Evolutionary conservation across 768 basidiomycete genomes (phyloP), one percentile per base, ranked within the genome.

Genomic region (Russula abietina): DNA sequence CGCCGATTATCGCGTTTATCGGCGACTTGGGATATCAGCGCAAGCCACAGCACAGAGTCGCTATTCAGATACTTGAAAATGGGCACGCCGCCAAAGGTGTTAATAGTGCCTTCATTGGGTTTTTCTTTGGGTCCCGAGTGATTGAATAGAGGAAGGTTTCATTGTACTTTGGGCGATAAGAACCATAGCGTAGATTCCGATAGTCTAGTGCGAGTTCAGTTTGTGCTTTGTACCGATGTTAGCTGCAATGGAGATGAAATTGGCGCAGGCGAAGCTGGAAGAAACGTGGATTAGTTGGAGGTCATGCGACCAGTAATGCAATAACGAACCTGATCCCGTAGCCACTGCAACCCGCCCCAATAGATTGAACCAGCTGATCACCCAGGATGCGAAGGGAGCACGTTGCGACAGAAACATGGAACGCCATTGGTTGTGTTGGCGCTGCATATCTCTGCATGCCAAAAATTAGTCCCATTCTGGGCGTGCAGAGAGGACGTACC

Each of bases 281-380:
- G 5, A 51, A 38, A 32, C 45, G 28, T 9, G 57, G 30, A 32
- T 22, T 19, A n/a, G 16, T 30, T 12, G 19, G 12, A 30, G 9
- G 4, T n/a, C n/a, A 48, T 14, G 10, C n/a, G 19, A 32, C 12
- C 2, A 1, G 45, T 22, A 36, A 41, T 0, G 3, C 4, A n/a
- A 43, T 5, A 12, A 65, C 72, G 19, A 54, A 85, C 81, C 80
- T 82, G 69, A 88, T 88, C 87, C 87, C 2, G 87, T 87, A 0
- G 88, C 89, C 8, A 90, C 84, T 3, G 88, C 88, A 0, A 89
- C 88, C 72, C 89, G 88, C 0, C 87, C 87, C 12, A 88, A 75
- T 17, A 88, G 74, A 69, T 88, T 88, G 73, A 88, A 87, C 85
- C 86, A 87, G 14, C 84, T 87, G 1, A 85, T 86, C 14, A 86